A percentile compares a stretch with the other conserved stretches of the same genome.
Evolutionary conservation across 805 yeast genomes (phyloP).

Genomic region (Yamadazyma sp.): DNA sequence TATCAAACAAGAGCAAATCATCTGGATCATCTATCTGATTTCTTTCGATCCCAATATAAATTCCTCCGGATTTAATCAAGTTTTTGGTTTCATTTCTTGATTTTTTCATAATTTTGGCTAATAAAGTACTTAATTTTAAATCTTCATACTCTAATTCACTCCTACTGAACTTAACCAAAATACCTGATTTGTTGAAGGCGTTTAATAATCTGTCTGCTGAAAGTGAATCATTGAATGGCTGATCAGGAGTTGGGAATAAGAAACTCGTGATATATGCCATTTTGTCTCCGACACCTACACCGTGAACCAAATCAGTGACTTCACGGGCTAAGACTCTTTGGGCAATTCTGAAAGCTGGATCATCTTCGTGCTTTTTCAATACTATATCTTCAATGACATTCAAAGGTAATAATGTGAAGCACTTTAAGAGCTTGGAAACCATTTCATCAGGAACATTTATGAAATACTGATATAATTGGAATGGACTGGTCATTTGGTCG

Average conservation of each 20-base stretch:
- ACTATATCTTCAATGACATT: constrained; percentile 50
- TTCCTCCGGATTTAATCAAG: constrained; percentile 65
- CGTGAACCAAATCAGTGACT: constrained; percentile 85
- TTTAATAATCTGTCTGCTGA: constrained; percentile 47
- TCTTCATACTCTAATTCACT: constrained; percentile 31
- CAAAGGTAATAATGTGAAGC: constrained; percentile 76
- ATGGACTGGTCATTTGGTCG: constrained; percentile 69
- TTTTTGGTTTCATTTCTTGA: constrained; percentile 60
- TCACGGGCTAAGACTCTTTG: constrained; percentile 80
- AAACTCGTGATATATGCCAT: constrained; percentile 67
- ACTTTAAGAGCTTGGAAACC: constrained; percentile 62
- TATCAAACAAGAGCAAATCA: constrained; percentile 46
- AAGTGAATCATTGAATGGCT: constrained; percentile 44
- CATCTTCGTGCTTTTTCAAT: constrained; percentile 47
- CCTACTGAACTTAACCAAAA: constrained; percentile 39
- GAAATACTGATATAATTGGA: constrained; percentile 81
- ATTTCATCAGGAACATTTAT: constrained; percentile 76
- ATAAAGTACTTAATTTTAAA: constrained; percentile 49
- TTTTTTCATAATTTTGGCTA: constrained; percentile 47
- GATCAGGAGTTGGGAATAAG: constrained; percentile 57
- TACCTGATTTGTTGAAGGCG: constrained; percentile 58
- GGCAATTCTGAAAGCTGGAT: constrained; percentile 67
- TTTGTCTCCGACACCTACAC: constrained; percentile 66
- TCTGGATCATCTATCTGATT: constrained; percentile 48
- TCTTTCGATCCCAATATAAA: constrained; percentile 65